These are phyloP conservation scores for Rhodotorula babjevae DNA, from an alignment of 768 basidiomycete genomes.

Conservation along the genomic window DNA sequence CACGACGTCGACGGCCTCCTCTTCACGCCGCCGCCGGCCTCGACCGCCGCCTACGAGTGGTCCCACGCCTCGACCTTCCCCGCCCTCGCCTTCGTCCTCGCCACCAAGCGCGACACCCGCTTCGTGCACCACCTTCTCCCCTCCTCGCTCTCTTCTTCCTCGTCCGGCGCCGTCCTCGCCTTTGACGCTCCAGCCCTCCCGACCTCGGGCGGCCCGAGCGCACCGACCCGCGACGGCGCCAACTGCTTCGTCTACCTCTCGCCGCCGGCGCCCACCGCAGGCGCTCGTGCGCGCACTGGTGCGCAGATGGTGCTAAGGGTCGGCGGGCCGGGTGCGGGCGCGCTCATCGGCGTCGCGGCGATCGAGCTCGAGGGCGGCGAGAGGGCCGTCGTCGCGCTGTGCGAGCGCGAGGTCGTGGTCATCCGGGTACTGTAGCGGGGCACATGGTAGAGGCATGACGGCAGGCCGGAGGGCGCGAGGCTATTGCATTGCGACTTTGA, in stretches of 20 bases:
- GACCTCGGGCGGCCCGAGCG: not conserved
- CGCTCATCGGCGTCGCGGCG: slow-evolving; percentile 32
- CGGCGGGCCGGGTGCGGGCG: slow-evolving; percentile 15
- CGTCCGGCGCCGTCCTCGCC: slow-evolving; percentile 52
- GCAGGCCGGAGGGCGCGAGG: too few relatives aligned
- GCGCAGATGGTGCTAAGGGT: slow-evolving; percentile 34
- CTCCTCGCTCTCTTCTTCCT: slow-evolving; percentile 21
- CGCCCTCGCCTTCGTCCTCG: slow-evolving; percentile 87
- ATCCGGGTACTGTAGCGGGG: slow-evolving; percentile 7
- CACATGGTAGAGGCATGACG: too few relatives aligned
- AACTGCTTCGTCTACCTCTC: slow-evolving; percentile 37
- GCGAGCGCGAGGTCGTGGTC: slow-evolving; percentile 35
- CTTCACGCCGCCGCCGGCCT: slow-evolving; percentile 48
- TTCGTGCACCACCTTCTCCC: slow-evolving; percentile 69
- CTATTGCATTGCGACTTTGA: too few relatives aligned
- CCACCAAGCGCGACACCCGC: slow-evolving; percentile 83
- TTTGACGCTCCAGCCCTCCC: slow-evolving; percentile 32
- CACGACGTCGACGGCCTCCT: slow-evolving; percentile 68
- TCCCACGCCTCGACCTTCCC: slow-evolving; percentile 75
- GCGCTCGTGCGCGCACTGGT: slow-evolving; percentile 12
- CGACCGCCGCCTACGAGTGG: slow-evolving; percentile 52
- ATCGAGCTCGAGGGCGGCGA: slow-evolving; percentile 9
- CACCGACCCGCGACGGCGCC: slow-evolving; percentile 3
- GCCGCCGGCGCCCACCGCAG: too few relatives aligned
- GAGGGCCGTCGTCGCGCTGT: slow-evolving; percentile 21